Conservation (phyloP, 1,284 basidiomycete genomes). For the Rhodotorula sp. region DNA sequence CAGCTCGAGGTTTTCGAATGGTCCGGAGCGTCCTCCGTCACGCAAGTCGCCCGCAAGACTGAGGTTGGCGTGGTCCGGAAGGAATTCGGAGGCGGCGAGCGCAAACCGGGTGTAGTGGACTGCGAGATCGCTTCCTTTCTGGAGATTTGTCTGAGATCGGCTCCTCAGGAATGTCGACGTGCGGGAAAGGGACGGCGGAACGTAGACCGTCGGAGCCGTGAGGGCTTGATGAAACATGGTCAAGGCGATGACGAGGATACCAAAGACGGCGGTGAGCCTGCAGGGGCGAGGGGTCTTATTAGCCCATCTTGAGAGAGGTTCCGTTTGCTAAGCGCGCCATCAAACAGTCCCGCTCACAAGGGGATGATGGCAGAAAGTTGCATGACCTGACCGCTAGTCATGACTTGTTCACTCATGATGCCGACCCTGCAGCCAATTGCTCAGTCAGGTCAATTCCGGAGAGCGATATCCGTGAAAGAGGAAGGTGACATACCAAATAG, state of each 20-base stretch:
- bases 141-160: neutral
- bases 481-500: neutral
- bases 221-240: neutral
- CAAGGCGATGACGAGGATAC: neutral
- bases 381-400: neutral
- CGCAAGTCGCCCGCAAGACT: neutral
- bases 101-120: neutral
- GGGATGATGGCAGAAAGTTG: neutral
- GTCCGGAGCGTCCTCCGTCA: neutral
- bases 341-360: neutral
- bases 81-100: slow-evolving; percentile 1
- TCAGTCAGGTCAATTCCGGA: neutral
- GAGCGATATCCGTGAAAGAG: too few species aligned
- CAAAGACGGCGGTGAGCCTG: neutral
- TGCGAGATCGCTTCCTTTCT: neutral
- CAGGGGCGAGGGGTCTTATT: neutral
- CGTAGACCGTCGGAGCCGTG: neutral
- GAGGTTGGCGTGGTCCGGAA: neutral
- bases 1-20: slow-evolving; percentile 2
- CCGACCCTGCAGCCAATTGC: neutral
- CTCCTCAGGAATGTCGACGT: neutral
- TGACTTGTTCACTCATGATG: neutral
- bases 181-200: neutral
- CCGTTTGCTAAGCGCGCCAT: too few species aligned
- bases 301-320: too few species aligned